phyloP scores from a whole-genome alignment of 2,329 filamentous ascomycete genomes.

The Sclerotinia borealis region DNA sequence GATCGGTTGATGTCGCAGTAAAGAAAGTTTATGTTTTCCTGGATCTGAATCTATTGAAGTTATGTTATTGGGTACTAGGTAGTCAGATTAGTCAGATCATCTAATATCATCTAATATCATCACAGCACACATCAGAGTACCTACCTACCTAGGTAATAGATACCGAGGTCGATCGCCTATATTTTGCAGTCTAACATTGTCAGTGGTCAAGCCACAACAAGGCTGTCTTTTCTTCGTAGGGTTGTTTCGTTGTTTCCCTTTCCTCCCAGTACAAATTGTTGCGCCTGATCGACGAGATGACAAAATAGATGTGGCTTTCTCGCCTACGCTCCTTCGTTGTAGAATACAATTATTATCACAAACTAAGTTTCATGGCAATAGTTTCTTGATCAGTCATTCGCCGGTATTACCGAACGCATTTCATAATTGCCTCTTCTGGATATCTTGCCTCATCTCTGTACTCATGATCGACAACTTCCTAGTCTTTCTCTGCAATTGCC shows the following conservation, averaged over 20 bases:
- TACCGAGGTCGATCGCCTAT: not conserved
- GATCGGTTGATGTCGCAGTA: not conserved
- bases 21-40: not conserved
- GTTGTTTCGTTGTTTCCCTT: not conserved
- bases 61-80: no score
- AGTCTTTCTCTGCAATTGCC: slow-evolving; percentile 98
- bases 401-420: slow-evolving; percentile 23
- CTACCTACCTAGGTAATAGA: no score
- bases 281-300: slow-evolving; percentile 18
- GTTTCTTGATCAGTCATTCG: slow-evolving; percentile 11
- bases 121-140: not conserved
- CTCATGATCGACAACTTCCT: slow-evolving; percentile 35
- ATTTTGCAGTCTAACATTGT: slow-evolving; percentile 12
- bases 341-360: slow-evolving; percentile 22
- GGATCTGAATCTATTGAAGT: no score
- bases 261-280: not conserved
- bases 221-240: slow-evolving; percentile 23
- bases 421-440: slow-evolving; percentile 22
- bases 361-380: slow-evolving; percentile 4
- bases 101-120: not conserved
- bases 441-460: slow-evolving; percentile 16
- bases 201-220: slow-evolving; percentile 23
- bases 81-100: not conserved
- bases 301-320: slow-evolving; percentile 21
- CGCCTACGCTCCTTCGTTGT: slow-evolving; percentile 16